phyloP scores from a whole-genome alignment of 768 basidiomycete genomes.

The Harrya chromipes region DNA sequence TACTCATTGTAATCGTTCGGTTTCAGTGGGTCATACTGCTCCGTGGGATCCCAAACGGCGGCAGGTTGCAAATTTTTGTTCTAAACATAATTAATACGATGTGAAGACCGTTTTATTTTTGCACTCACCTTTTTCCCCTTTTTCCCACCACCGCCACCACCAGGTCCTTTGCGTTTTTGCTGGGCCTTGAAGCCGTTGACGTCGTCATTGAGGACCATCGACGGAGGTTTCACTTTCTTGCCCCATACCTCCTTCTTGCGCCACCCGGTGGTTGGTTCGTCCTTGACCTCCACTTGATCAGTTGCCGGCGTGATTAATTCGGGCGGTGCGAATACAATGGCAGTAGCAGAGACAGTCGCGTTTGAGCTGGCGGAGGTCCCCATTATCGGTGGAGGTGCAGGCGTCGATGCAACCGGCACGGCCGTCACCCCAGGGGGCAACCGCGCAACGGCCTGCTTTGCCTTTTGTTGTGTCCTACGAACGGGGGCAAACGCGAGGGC shows the following conservation, averaged over 20 bases:
- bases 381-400: slow-evolving; percentile 30
- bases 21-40: slow-evolving; percentile 75
- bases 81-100: slow-evolving; percentile 32
- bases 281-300: slow-evolving; percentile 28
- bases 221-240: slow-evolving; percentile 86
- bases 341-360: slow-evolving; percentile 48
- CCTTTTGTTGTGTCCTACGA: slow-evolving; percentile 58
- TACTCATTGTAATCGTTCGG: slow-evolving; percentile 91
- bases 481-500: slow-evolving; percentile 87
- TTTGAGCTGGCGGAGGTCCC: slow-evolving; percentile 27
- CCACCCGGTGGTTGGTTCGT: slow-evolving; percentile 32
- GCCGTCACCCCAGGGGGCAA: slow-evolving; percentile 54
- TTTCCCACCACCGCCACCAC: slow-evolving; percentile 42
- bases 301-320: slow-evolving; percentile 38
- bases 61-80: slow-evolving; percentile 57
- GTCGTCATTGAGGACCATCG: slow-evolving; percentile 87
- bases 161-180: slow-evolving; percentile 48
- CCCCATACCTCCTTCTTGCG: slow-evolving; percentile 67
- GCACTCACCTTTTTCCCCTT: slow-evolving; percentile 59
- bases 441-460: slow-evolving; percentile 45
- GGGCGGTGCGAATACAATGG: slow-evolving; percentile 71
- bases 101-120: neutral
- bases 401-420: slow-evolving; percentile 39
- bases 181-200: slow-evolving; percentile 75
- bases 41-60: slow-evolving; percentile 71